Conservation (phyloP, 2,329 filamentous ascomycete species). For the Botrytis fragariae region DNA sequence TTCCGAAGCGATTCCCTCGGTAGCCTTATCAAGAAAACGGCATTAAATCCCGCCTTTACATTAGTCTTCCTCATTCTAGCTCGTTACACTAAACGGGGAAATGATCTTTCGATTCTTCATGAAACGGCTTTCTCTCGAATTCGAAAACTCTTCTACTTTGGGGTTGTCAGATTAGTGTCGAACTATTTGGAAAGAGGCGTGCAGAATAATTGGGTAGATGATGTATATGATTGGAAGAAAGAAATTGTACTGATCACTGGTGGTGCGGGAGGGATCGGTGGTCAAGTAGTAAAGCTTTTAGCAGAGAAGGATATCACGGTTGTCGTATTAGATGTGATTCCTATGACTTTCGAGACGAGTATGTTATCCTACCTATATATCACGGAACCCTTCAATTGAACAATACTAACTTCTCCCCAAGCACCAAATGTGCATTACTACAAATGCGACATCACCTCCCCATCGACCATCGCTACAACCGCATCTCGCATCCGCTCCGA, state of each 20-base stretch:
- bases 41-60: conserved; percentile 62
- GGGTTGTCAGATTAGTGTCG: conserved; percentile 49
- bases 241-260: conserved; percentile 75
- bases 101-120: conserved; percentile 52
- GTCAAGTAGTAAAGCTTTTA: conserved; percentile 61
- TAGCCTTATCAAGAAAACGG: conserved; percentile 56
- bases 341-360: conserved; percentile 53
- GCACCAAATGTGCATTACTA: conserved; percentile 62
- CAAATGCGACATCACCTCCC: conserved; percentile 66
- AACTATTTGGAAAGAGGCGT: conserved; percentile 50
- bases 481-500: conserved; percentile 52
- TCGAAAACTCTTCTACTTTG: conserved; percentile 52
- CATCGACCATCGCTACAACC: conserved; percentile 50
- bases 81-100: conserved; percentile 61
- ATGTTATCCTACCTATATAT: conserved; percentile 28
- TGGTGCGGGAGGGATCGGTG: conserved; percentile 71
- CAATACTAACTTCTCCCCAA: conserved; percentile 26
- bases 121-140: conserved; percentile 52
- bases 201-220: conserved; percentile 50
- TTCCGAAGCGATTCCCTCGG: conserved; percentile 60
- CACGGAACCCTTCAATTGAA: neutral
- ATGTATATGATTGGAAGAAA: conserved; percentile 61
- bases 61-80: conserved; percentile 62
- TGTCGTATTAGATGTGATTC: conserved; percentile 68
- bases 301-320: conserved; percentile 64